These are phyloP conservation scores for Neurospora africana DNA, from an alignment of 495 filamentous ascomycete species.

Conservation along the genomic window DNA sequence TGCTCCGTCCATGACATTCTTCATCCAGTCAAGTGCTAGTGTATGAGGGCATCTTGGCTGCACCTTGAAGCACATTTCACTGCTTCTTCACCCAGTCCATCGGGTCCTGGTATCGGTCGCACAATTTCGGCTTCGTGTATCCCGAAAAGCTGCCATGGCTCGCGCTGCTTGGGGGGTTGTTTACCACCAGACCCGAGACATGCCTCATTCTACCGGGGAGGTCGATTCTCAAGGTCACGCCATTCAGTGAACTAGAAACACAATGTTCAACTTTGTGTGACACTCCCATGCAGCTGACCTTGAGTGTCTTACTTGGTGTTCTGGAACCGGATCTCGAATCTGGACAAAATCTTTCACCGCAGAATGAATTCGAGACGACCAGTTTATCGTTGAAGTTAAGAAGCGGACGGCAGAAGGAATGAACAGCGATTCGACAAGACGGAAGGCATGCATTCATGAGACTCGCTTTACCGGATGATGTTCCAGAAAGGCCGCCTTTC, in stretches of 20 bases:
- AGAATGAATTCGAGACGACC: neutral
- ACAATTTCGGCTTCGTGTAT: neutral
- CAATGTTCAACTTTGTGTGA: neutral
- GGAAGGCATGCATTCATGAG: neutral
- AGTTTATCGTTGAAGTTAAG: neutral
- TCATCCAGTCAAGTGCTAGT: neutral
- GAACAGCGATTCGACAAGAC: neutral
- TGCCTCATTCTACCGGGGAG: neutral
- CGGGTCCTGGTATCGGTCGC: neutral
- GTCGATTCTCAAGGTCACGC: neutral
- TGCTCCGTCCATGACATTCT: neutral
- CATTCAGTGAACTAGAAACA: neutral
- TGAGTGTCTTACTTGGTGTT: neutral
- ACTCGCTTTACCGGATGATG: neutral
- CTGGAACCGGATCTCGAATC: neutral
- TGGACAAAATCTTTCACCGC: neutral
- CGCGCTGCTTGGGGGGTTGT: neutral
- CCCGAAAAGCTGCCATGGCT: neutral
- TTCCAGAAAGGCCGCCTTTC: neutral
- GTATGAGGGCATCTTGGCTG: neutral
- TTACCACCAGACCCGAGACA: no score
- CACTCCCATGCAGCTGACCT: neutral
- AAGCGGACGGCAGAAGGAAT: neutral
- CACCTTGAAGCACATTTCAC: neutral
- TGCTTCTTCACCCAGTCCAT: neutral